Evolutionary conservation across 2,329 filamentous ascomycete genomes (phyloP), one percentile per base, ranked within the genome.

Genomic region (Fusarium tricinctum): DNA sequence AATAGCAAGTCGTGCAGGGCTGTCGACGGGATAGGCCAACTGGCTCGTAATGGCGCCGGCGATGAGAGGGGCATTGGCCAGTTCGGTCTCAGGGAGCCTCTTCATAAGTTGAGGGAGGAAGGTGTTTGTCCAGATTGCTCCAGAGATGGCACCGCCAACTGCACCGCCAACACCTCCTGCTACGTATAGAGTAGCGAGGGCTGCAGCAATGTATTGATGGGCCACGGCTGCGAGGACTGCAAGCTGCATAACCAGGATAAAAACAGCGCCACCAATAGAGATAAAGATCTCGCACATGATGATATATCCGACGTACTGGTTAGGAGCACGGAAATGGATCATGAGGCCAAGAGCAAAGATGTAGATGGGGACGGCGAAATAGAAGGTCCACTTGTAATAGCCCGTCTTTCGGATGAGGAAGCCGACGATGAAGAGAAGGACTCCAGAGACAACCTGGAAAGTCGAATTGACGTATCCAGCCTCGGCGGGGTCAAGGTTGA

Each of bases 221-320:
- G 82, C 82, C 17, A 84, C 83, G 4, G 84, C 82, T 0, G 85
- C 81, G 76, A 89, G 85, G 40, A 89, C 83, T 7, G 86, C 85
- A 68, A 90, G 84, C 62, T 90, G 84, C 66, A 86, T 79, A 56
- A 82, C 81, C 19, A 86, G 69, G 14, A 85, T 86, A 70, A 86
- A 86, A 75, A 87, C 85, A 60, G 83, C 84, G 28, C 81, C 85
- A 14, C 79, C 85, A 15, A 85, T 78, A 8, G 85, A 84, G 63
- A 88, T 82, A 48, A 87, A 81, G 44, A 88, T 79, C 74, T 88
- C 84, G 20, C 84, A 85, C 72, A 83, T 83, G 63, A 88, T 76
- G 32, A 87, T 80, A 72, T 84, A 83, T 14, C 81, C 75, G 20
- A 84, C 77, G 23, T 81, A 79, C 44, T 77, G 78, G 48, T 82